Conservation (phyloP, 1,139 yeast genomes). For the Candida neerlandica region DNA sequence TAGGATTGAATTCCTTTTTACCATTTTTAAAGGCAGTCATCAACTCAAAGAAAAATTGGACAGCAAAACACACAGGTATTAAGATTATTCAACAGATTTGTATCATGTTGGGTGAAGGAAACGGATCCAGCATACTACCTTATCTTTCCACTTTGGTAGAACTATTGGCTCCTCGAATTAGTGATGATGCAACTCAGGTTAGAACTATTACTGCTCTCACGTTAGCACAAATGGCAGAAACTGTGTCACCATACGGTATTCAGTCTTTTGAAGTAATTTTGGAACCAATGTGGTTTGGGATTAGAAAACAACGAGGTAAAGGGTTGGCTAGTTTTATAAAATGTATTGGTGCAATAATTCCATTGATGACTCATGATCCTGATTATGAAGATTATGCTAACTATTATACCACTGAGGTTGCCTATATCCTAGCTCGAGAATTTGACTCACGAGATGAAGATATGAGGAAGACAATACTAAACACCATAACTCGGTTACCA, state of each 20-base stretch:
- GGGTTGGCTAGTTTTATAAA: constrained; percentile 74
- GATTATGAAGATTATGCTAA: constrained; percentile 70
- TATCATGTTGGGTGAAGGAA: constrained; percentile 66
- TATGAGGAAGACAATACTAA: constrained; percentile 74
- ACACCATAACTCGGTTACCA: constrained; percentile 36
- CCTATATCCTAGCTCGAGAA: constrained; percentile 69
- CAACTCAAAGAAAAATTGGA: constrained; percentile 77
- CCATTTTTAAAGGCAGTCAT: constrained; percentile 88
- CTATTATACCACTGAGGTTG: constrained; percentile 75
- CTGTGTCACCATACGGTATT: constrained; percentile 88
- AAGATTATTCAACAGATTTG: constrained; percentile 79
- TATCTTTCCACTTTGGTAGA: constrained; percentile 65
- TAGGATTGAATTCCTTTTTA: constrained; percentile 70
- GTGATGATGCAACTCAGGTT: constrained; percentile 71
- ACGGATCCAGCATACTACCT: constrained; percentile 61
- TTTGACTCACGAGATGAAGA: constrained; percentile 87
- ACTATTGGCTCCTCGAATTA: constrained; percentile 60
- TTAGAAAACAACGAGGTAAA: constrained; percentile 76
- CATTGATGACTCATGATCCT: constrained; percentile 68
- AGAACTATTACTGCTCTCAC: constrained; percentile 73
- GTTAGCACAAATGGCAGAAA: constrained; percentile 76
- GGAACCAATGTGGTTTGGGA: constrained; percentile 82
- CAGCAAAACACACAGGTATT: constrained; percentile 86
- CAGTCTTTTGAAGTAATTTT: constrained; percentile 75
- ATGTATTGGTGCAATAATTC: constrained; percentile 79